Conservation (phyloP, 176 grass and related monocot genomes). For the Carex littledalei region DNA sequence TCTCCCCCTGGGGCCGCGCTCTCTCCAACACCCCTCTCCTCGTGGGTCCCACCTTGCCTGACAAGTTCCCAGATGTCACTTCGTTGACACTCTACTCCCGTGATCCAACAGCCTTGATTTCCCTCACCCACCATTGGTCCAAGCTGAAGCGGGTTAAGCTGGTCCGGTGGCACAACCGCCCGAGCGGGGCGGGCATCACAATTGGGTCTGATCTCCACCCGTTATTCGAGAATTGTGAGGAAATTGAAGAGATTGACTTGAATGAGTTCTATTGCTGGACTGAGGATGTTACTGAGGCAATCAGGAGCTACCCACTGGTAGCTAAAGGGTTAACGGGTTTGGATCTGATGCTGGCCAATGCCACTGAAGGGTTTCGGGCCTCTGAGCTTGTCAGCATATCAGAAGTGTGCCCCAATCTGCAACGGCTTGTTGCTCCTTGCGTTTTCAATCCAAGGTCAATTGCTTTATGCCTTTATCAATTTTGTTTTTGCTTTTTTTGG, state of each 20-base stretch:
- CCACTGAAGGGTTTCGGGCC: slow-evolving; percentile 70
- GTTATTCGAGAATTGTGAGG: slow-evolving; percentile 38
- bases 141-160: slow-evolving; percentile 53
- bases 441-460: slow-evolving; percentile 57
- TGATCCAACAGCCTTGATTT: slow-evolving; percentile 53
- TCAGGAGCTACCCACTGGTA: slow-evolving; percentile 32
- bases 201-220: slow-evolving; percentile 68
- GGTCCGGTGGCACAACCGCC: slow-evolving; percentile 92
- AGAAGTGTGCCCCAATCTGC: slow-evolving; percentile 49
- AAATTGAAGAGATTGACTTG: slow-evolving; percentile 56
- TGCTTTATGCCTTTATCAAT: neutral
- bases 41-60: slow-evolving; percentile 25
- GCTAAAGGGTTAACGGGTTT: slow-evolving; percentile 46
- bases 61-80: slow-evolving; percentile 52
- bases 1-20: slow-evolving; percentile 84
- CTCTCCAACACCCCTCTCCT: slow-evolving; percentile 29
- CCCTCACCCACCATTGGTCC: slow-evolving; percentile 50
- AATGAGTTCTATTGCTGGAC: slow-evolving; percentile 99
- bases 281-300: slow-evolving; percentile 63
- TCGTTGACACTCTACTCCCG: slow-evolving; percentile 69
- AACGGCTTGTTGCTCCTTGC: slow-evolving; percentile 55
- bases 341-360: slow-evolving; percentile 71
- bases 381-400: slow-evolving; percentile 56
- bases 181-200: slow-evolving; percentile 17
- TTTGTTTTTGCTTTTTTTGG: neutral